Evolutionary conservation across 139 green algal species (phyloP).

Genomic region (Yamagishiella unicocca): DNA sequence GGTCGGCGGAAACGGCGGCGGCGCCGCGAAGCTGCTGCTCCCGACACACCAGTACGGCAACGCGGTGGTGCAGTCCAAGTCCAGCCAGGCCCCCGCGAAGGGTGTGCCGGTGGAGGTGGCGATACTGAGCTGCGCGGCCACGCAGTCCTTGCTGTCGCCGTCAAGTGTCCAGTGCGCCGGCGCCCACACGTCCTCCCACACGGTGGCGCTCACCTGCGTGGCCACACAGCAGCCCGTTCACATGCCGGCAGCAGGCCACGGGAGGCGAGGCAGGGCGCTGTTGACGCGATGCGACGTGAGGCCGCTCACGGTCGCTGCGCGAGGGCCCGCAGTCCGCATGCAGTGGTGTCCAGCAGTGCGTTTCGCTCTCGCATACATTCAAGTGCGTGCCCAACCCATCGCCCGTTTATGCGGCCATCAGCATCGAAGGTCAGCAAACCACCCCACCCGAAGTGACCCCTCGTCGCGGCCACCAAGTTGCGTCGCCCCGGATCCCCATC

Average conservation of each 20-base stretch:
- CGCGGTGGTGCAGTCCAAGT: not conserved
- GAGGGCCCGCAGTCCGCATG: too few species aligned
- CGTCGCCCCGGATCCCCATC: too few species aligned
- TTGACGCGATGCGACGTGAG: too few species aligned
- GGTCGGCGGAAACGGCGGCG: not conserved
- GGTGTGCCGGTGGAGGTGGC: not conserved
- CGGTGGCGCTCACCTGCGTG: not conserved
- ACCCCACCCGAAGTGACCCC: too few species aligned
- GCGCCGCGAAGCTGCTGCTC: not conserved
- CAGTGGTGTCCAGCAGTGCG: too few species aligned
- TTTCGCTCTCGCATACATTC: too few species aligned
- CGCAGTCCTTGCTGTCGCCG: conserved; percentile 19
- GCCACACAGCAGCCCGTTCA: too few species aligned
- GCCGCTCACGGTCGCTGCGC: too few species aligned
- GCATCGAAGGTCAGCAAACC: too few species aligned
- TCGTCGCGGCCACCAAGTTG: too few species aligned
- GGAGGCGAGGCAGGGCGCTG: not conserved
- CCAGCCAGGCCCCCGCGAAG: conserved; percentile 29
- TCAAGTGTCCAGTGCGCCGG: conserved; percentile 31
- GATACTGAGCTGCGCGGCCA: conserved; percentile 27
- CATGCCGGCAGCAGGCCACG: not conserved
- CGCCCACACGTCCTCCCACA: conserved; percentile 29
- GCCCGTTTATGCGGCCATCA: too few species aligned
- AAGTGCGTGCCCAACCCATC: too few species aligned
- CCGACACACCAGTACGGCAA: conserved; percentile 42